Conservation (phyloP, 257 asterid species). For the Solanum boliviense region DNA sequence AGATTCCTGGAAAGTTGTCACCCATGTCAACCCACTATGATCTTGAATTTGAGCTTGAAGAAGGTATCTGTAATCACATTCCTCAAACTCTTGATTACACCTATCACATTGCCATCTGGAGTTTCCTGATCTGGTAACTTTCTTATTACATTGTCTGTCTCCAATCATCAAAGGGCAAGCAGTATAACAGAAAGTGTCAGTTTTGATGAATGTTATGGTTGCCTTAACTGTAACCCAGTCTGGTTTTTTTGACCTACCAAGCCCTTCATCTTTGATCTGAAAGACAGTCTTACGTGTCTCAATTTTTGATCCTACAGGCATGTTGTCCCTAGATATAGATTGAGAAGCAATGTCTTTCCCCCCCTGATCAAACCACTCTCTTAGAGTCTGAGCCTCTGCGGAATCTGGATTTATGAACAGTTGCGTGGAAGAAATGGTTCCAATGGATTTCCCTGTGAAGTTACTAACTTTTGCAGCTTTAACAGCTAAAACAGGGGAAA, state of each 20-base stretch:
- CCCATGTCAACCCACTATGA: constrained; percentile 84
- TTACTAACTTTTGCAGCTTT: constrained; percentile 90
- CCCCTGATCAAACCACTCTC: constrained; percentile 67
- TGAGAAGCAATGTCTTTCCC: constrained; percentile 69
- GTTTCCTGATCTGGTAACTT: constrained; percentile 58
- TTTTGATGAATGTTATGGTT: constrained; percentile 61
- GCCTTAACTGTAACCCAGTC: constrained; percentile 94
- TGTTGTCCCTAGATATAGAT: constrained; percentile 62
- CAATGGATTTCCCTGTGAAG: constrained; percentile 82
- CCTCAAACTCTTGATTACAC: constrained; percentile 80
- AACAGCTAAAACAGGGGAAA: constrained; percentile 69
- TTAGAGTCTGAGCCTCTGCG: constrained; percentile 48
- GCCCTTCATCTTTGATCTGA: constrained; percentile 87
- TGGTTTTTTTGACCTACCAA: constrained; percentile 86
- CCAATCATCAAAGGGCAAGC: constrained; percentile 96
- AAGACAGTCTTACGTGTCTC: constrained; percentile 60
- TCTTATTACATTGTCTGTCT: constrained; percentile 85
- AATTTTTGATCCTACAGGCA: constrained; percentile 51
- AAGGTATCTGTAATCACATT: constrained; percentile 82
- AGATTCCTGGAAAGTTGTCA: constrained; percentile 89
- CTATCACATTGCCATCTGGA: constrained; percentile 79
- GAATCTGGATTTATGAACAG: constrained; percentile 73
- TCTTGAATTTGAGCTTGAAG: constrained; percentile 90
- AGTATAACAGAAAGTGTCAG: constrained; percentile 73
- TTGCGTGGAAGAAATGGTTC: constrained; percentile 82